Evolutionary conservation across 139 green algal genomes (phyloP).

Genomic region (Tetradesmus lagerheimii): DNA sequence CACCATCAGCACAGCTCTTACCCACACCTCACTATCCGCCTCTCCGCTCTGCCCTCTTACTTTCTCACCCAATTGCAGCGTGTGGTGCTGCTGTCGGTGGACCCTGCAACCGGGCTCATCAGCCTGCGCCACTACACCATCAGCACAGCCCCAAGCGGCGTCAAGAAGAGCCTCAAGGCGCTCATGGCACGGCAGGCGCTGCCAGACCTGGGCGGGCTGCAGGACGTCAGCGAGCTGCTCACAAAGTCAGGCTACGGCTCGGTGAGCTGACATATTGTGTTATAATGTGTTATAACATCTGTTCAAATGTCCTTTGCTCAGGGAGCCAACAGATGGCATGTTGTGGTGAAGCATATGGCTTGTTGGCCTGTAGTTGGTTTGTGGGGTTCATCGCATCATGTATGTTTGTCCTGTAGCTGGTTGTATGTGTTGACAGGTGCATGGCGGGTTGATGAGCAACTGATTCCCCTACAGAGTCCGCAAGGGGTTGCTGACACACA

Average conservation of each 20-base stretch:
- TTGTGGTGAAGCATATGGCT: too few species aligned
- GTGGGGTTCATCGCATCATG: too few species aligned
- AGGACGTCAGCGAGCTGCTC: constrained; percentile 93
- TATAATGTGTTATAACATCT: too few species aligned
- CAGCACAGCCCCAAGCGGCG: constrained; percentile 73
- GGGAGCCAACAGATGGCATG: too few species aligned
- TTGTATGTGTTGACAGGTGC: too few species aligned
- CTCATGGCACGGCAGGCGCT: constrained; percentile 75
- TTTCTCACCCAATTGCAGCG: too few species aligned
- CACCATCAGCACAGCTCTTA: constrained; percentile 79
- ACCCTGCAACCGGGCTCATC: constrained; percentile 47
- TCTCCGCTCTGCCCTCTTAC: background rate
- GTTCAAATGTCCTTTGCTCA: too few species aligned
- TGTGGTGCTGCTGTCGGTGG: constrained; percentile 46
- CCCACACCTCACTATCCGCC: too few species aligned
- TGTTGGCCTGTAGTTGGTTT: too few species aligned
- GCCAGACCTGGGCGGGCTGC: constrained; percentile 82
- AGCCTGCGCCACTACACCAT: constrained; percentile 94
- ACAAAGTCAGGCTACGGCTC: constrained; percentile 86
- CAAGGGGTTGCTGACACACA: background rate
- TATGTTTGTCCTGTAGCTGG: too few species aligned
- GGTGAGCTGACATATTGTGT: constrained; percentile 63
- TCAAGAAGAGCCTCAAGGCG: constrained; percentile 84
- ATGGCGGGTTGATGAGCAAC: background rate
- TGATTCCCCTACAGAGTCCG: background rate